Evolutionary conservation across 352 stramenopile genomes (phyloP).

Genomic region (Pythium rishiriense): DNA sequence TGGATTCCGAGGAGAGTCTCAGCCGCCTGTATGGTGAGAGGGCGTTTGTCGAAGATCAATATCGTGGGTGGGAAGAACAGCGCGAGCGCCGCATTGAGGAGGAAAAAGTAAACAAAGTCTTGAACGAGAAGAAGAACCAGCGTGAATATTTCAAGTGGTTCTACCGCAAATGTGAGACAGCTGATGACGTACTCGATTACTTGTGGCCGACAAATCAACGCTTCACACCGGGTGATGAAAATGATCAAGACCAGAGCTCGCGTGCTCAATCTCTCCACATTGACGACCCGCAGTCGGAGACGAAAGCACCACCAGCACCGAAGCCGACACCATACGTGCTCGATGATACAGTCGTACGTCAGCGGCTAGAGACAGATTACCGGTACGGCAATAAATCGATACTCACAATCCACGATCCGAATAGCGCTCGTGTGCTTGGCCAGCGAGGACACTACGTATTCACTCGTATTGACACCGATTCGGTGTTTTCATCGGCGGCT

Average conservation of each 20-base stretch:
- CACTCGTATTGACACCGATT: constrained; percentile 17
- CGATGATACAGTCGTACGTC: constrained; percentile 55
- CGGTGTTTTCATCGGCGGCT: constrained; percentile 23
- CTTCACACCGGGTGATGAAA: constrained; percentile 3
- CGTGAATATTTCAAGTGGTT: constrained; percentile 64
- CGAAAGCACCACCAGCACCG: neutral
- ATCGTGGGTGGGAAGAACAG: constrained; percentile 37
- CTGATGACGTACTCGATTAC: constrained; percentile 60
- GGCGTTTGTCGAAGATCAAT: constrained; percentile 32
- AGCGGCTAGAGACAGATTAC: constrained; percentile 43
- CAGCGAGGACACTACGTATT: constrained; percentile 34
- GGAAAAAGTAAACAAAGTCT: constrained; percentile 25
- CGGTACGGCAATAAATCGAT: constrained; percentile 47
- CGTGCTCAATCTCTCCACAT: neutral
- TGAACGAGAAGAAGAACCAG: constrained; percentile 44
- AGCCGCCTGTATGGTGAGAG: constrained; percentile 39
- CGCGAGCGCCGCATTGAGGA: constrained; percentile 18
- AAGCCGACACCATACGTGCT: constrained; percentile 35
- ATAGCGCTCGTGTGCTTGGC: constrained; percentile 28
- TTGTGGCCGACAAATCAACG: constrained; percentile 46
- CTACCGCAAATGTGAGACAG: constrained; percentile 48
- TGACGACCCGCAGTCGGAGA: neutral
- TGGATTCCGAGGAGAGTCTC: constrained; percentile 38
- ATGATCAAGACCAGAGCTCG: neutral
- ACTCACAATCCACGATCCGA: constrained; percentile 53